Evolutionary conservation across 2,329 filamentous ascomycete genomes (phyloP).

Genomic region (Diplodia corticola): DNA sequence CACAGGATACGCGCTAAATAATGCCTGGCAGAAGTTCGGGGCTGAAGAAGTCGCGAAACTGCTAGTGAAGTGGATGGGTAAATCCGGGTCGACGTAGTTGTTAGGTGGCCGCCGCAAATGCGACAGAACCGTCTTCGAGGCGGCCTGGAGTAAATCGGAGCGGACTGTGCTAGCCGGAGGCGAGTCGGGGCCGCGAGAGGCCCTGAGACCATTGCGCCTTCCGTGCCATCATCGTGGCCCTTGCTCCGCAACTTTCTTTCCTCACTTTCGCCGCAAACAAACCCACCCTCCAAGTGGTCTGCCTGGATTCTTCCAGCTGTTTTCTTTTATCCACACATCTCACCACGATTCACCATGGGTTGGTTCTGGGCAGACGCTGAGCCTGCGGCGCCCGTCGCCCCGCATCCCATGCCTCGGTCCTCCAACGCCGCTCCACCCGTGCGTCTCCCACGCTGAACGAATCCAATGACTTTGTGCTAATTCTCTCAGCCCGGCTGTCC

Average conservation of each 20-base stretch:
- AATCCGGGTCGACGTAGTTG: neutral
- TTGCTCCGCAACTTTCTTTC: conserved; percentile 21
- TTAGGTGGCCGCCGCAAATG: neutral
- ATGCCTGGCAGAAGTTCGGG: neutral
- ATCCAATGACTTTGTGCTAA: conserved; percentile 27
- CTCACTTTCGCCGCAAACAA: neutral
- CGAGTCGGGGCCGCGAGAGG: conserved; percentile 8
- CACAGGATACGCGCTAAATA: neutral
- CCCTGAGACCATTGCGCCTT: conserved; percentile 6
- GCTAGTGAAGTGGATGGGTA: neutral
- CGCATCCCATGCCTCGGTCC: conserved; percentile 49
- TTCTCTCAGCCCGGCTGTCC: conserved; percentile 62
- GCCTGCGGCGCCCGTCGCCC: conserved; percentile 42
- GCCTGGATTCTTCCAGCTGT: neutral
- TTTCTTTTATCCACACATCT: neutral
- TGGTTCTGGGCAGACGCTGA: conserved; percentile 69
- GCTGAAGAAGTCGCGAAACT: neutral
- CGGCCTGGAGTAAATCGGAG: neutral
- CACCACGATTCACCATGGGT: conserved; percentile 53
- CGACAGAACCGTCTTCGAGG: accelerated
- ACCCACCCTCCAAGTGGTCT: neutral
- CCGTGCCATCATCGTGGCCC: conserved; percentile 21
- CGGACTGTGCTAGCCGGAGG: neutral
- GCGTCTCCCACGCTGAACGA: conserved; percentile 34
- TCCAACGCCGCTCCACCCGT: conserved; percentile 57